Percentiles rank a stretch among this genome's conserved stretches.
These are phyloP conservation scores for Cinnamomum micranthum DNA, from an alignment of 164 flowering plant genomes.

Conservation along the genomic window DNA sequence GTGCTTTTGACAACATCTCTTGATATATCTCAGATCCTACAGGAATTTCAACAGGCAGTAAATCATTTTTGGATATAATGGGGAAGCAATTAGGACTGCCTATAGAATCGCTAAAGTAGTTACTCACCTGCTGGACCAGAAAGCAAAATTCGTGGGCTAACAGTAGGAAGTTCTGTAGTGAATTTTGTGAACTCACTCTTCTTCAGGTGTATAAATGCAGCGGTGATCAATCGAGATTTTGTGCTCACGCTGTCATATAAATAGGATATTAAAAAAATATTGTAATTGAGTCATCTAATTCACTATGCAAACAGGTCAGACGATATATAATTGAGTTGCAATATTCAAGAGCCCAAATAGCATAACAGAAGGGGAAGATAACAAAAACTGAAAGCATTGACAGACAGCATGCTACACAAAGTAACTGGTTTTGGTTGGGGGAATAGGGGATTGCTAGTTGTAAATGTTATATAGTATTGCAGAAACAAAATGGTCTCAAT, in stretches of 20 bases:
- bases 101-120: neutral
- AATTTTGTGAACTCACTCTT: constrained; percentile 63
- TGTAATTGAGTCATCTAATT: too few relatives aligned
- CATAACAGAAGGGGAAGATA: too few relatives aligned
- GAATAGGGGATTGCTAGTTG: too few relatives aligned
- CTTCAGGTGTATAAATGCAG: constrained; percentile 75
- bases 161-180: constrained; percentile 67
- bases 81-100: neutral
- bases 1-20: constrained; percentile 85
- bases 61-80: neutral
- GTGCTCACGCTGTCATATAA: constrained; percentile 64
- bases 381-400: too few relatives aligned
- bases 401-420: too few relatives aligned
- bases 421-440: too few relatives aligned
- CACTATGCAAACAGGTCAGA: too few relatives aligned
- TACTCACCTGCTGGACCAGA: constrained; percentile 78
- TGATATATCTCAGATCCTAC: constrained; percentile 92
- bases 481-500: too few relatives aligned
- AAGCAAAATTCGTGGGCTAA: constrained; percentile 80
- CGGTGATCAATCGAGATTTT: constrained; percentile 67
- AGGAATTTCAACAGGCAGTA: constrained; percentile 7
- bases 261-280: too few relatives aligned
- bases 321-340: too few relatives aligned
- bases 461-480: too few relatives aligned
- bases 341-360: too few relatives aligned